Evolutionary conservation across 2,329 filamentous ascomycete species (phyloP).

Genomic region (Beauveria sp.): DNA sequence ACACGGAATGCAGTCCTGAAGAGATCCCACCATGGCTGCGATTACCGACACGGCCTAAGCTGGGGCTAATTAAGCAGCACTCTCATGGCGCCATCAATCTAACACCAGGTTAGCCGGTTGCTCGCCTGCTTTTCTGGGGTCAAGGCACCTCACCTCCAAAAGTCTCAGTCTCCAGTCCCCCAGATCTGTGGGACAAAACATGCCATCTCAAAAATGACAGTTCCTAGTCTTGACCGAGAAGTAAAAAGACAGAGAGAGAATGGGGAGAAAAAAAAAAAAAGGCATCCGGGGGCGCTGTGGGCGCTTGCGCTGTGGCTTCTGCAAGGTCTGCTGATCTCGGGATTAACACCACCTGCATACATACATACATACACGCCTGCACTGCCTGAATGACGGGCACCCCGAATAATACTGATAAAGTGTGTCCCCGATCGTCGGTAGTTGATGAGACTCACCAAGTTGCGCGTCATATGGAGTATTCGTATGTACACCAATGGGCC

Average conservation of each 20-base stretch:
- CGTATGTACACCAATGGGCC: background rate
- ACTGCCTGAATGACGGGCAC: background rate
- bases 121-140: background rate
- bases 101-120: background rate
- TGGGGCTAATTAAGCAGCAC: background rate
- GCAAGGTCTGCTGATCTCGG: slow-evolving; percentile 12
- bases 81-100: slow-evolving; percentile 4
- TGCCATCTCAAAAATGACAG: background rate
- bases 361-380: background rate
- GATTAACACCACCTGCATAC: slow-evolving; percentile 11
- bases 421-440: slow-evolving; percentile 5
- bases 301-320: slow-evolving; percentile 8
- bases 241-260: background rate
- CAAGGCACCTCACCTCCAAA: background rate
- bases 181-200: slow-evolving; percentile 9
- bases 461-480: background rate
- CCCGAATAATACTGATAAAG: background rate
- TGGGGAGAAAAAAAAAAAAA: background rate
- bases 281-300: slow-evolving; percentile 1
- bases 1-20: background rate
- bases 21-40: background rate
- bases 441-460: background rate
- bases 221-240: background rate
- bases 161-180: background rate
- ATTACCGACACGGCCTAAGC: slow-evolving; percentile 4